A percentile compares a stretch with the other conserved stretches of the same genome.
Conservation (phyloP, 2,329 filamentous ascomycete species). For the Trichoderma sp. region DNA sequence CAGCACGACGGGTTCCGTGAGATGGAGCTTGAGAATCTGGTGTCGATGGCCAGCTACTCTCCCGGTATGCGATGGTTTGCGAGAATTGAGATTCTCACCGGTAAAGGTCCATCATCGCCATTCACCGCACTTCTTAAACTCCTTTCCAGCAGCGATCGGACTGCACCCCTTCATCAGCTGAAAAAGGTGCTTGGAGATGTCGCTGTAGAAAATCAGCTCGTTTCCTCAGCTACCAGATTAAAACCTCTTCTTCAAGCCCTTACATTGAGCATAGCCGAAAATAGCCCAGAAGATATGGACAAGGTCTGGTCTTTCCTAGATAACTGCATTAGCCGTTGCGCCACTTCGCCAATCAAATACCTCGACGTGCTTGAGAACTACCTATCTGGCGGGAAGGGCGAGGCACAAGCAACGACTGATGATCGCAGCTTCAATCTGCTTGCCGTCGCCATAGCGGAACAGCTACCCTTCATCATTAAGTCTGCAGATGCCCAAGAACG, state of each 20-base stretch:
- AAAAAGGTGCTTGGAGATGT: slow-evolving; percentile 58
- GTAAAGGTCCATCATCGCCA: slow-evolving; percentile 51
- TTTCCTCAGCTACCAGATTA: slow-evolving; percentile 51
- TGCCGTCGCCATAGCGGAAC: slow-evolving; percentile 68
- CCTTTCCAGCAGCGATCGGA: slow-evolving; percentile 31
- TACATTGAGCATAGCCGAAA: slow-evolving; percentile 24
- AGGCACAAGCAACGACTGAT: slow-evolving; percentile 23
- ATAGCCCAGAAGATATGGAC: slow-evolving; percentile 31
- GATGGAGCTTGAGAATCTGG: slow-evolving; percentile 76
- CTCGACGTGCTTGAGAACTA: slow-evolving; percentile 64
- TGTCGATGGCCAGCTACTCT: slow-evolving; percentile 76
- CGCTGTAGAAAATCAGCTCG: slow-evolving; percentile 63
- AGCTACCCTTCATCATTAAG: slow-evolving; percentile 67
- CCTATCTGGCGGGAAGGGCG: slow-evolving; percentile 29
- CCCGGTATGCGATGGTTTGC: slow-evolving; percentile 89
- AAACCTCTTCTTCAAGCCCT: slow-evolving; percentile 43
- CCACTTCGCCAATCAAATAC: slow-evolving; percentile 76
- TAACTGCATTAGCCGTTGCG: slow-evolving; percentile 75
- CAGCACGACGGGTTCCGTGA: slow-evolving; percentile 55
- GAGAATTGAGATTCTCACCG: slow-evolving; percentile 60
- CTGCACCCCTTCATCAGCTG: slow-evolving; percentile 43
- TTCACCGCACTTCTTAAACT: slow-evolving; percentile 66
- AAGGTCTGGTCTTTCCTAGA: slow-evolving; percentile 71
- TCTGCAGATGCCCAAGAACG: slow-evolving; percentile 44
- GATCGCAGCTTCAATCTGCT: slow-evolving; percentile 55